Conservation (phyloP, 257 asterid species). For the Gentiana straminea region DNA sequence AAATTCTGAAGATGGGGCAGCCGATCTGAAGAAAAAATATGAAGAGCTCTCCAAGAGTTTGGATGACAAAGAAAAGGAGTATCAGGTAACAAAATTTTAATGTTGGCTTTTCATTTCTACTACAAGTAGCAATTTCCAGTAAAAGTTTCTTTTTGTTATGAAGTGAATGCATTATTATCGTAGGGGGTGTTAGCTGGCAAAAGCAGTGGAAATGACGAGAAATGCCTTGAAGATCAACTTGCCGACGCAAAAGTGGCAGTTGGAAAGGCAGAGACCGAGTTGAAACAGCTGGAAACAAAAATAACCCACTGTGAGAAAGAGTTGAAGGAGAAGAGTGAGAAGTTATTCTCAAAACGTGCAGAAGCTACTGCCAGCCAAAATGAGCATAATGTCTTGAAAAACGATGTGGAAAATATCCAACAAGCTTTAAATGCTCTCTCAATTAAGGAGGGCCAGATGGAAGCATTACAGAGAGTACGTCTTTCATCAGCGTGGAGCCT, state of each 20-base stretch:
- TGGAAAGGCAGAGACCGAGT: constrained; percentile 79
- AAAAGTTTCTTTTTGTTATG: not conserved
- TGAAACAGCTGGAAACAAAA: constrained; percentile 91
- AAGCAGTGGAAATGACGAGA: constrained; percentile 91
- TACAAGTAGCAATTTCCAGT: not conserved
- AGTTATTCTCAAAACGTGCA: constrained; percentile 51
- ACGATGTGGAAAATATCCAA: constrained; percentile 59
- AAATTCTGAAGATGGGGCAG: constrained; percentile 81
- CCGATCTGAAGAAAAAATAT: constrained; percentile 48
- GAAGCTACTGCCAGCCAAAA: constrained; percentile 69
- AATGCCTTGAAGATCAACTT: constrained; percentile 96
- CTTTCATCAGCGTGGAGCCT: constrained; percentile 5
- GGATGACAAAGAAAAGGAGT: constrained; percentile 84
- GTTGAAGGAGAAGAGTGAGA: constrained; percentile 54
- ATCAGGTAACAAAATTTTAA: constrained; percentile 43
- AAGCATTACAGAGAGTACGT: constrained; percentile 67
- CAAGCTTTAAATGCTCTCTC: constrained; percentile 56
- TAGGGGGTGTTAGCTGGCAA: constrained; percentile 97
- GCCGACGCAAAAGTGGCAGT: constrained; percentile 86
- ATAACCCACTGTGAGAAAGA: constrained; percentile 78
- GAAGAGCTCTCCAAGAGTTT: constrained; percentile 70
- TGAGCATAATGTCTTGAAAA: constrained; percentile 48
- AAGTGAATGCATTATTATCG: constrained; percentile 10
- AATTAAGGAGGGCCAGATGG: constrained; percentile 73
- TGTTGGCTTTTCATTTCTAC: not conserved